Percentiles rank a stretch among this genome's conserved stretches.
These are phyloP conservation scores for Secale cereale DNA, from an alignment of 176 grass and related monocot genomes.

Conservation along the genomic window DNA sequence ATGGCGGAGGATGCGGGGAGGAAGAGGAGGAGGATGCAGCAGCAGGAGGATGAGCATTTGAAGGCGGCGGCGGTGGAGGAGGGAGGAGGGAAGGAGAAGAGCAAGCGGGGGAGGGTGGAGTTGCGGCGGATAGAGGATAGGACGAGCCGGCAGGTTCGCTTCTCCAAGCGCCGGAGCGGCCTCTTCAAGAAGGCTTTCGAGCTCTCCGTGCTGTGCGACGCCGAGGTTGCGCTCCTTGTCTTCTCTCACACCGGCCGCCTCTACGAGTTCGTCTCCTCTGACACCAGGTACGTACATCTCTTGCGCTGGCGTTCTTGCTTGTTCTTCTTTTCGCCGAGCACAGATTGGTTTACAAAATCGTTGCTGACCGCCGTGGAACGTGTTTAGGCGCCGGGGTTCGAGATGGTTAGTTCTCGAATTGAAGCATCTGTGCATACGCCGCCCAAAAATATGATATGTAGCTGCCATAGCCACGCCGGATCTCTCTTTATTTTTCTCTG, in stretches of 20 bases:
- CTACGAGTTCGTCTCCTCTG: constrained; percentile 28
- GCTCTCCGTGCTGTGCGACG: too few species aligned
- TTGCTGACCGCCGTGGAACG: too few species aligned
- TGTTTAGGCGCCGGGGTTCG: background rate
- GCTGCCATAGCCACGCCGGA: background rate
- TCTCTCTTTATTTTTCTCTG: background rate
- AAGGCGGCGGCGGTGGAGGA: background rate
- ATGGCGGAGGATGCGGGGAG: background rate
- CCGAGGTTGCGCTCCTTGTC: constrained; percentile 25
- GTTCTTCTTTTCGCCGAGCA: background rate
- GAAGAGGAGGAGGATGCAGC: background rate
- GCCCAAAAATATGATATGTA: background rate
- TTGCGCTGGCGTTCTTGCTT: background rate
- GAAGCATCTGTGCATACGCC: background rate
- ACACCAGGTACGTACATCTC: background rate
- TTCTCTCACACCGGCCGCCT: constrained; percentile 33
- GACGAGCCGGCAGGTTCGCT: too few species aligned
- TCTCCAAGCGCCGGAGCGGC: too few species aligned
- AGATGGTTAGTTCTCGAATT: background rate
- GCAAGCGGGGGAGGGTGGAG: constrained; percentile 15
- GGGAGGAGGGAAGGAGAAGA: background rate
- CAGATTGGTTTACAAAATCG: background rate
- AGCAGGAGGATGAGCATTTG: background rate
- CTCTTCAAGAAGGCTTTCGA: too few species aligned
- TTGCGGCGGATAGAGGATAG: too few species aligned